phyloP scores from a whole-genome alignment of 1,284 basidiomycete species.

The Naganishia albida region DNA sequence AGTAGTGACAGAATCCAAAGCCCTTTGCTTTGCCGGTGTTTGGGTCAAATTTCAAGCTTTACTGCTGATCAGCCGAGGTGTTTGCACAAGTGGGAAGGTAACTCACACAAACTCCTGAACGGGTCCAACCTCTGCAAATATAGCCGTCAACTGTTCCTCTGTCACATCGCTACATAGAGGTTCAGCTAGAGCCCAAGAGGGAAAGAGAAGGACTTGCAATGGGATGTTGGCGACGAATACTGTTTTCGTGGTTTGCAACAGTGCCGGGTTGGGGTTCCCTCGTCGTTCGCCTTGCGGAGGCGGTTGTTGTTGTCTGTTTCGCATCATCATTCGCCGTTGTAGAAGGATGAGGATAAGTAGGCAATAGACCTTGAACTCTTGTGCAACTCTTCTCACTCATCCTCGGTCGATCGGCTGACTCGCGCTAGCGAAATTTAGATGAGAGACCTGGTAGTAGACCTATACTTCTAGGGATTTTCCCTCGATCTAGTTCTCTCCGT shows the following conservation, averaged over 20 bases:
- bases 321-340: constrained; percentile 10
- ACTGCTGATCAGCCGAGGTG: not conserved
- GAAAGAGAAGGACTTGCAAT: constrained; percentile 40
- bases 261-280: not conserved
- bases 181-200: not conserved
- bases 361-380: not conserved
- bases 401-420: not conserved
- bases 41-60: constrained; percentile 89
- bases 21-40: constrained; percentile 95
- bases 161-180: constrained; percentile 45
- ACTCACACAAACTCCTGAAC: constrained; percentile 56
- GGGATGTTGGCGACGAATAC: constrained; percentile 47
- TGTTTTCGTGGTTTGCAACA: constrained; percentile 30
- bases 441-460: too few species aligned
- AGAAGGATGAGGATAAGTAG: not conserved
- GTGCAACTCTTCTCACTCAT: not conserved
- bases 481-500: not conserved
- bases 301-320: constrained; percentile 8
- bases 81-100: not conserved
- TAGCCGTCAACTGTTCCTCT: constrained; percentile 53
- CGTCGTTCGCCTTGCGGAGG: constrained; percentile 8
- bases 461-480: too few species aligned
- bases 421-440: not conserved
- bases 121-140: constrained; percentile 57
- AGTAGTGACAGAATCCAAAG: constrained; percentile 96